These are phyloP conservation scores for Phytophthora citrophthora DNA, from an alignment of 352 stramenopile genomes.

Conservation along the genomic window DNA sequence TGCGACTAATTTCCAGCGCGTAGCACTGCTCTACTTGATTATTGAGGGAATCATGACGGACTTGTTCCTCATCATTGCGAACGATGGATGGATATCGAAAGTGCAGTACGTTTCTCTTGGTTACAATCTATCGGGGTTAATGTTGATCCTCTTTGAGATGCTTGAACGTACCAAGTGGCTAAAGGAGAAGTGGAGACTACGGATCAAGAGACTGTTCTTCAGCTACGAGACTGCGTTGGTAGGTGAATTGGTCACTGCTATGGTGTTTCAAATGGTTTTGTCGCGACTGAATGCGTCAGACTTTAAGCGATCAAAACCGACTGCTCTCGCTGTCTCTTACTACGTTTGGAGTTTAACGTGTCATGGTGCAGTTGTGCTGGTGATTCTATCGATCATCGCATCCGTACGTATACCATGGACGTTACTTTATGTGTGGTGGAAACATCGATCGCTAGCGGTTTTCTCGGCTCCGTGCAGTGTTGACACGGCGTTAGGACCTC, in stretches of 20 bases:
- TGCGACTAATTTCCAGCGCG: conserved; percentile 4
- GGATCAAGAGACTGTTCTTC: conserved; percentile 7
- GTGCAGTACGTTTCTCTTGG: conserved; percentile 10
- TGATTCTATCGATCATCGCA: conserved; percentile 4
- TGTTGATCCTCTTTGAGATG: conserved; percentile 12
- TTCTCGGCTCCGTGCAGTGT: conserved; percentile 1
- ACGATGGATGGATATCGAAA: conserved; percentile 5
- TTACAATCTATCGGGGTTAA: conserved; percentile 10
- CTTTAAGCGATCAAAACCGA: conserved; percentile 6
- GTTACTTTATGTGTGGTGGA: conserved; percentile 2
- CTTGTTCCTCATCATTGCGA: conserved; percentile 18
- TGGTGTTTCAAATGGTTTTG: conserved; percentile 6
- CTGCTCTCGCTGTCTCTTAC: conserved; percentile 2
- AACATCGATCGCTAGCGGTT: neutral
- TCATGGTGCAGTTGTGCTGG: neutral
- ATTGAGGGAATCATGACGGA: conserved; percentile 11
- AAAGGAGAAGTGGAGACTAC: conserved; percentile 1
- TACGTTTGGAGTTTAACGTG: conserved; percentile 12
- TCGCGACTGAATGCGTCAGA: conserved; percentile 5
- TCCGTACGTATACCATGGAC: neutral
- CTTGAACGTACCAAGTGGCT: conserved; percentile 4
- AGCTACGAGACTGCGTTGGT: conserved; percentile 12
- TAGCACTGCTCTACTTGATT: conserved; percentile 4
- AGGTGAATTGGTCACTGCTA: conserved; percentile 4
- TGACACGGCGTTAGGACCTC: neutral